phyloP scores from a whole-genome alignment of 1,284 basidiomycete species.

The Sanghuangporus weigelae region DNA sequence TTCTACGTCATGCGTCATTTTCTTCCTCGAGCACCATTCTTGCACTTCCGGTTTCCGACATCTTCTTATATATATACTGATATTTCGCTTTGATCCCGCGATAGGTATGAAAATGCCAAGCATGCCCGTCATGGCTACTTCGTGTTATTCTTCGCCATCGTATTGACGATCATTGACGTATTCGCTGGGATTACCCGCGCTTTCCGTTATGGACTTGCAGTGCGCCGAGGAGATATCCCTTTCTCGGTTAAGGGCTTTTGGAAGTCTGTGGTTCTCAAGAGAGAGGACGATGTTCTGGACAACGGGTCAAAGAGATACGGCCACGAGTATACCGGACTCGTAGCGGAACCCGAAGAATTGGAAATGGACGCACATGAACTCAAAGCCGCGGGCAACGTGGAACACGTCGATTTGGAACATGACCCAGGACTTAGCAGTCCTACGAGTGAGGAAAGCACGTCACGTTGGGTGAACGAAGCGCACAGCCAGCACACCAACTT shows the following conservation, averaged over 20 bases:
- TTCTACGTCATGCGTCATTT: constrained; percentile 18
- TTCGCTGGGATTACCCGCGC: constrained; percentile 43
- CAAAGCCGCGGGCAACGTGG: constrained; percentile 28
- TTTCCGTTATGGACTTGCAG: constrained; percentile 36
- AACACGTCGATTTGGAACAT: constrained; percentile 22
- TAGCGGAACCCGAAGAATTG: constrained; percentile 52
- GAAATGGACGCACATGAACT: constrained; percentile 33
- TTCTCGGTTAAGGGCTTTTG: constrained; percentile 48
- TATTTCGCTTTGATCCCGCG: background rate
- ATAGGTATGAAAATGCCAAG: constrained; percentile 62
- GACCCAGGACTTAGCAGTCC: constrained; percentile 1
- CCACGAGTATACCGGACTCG: constrained; percentile 45
- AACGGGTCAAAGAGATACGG: constrained; percentile 30
- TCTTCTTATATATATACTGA: background rate
- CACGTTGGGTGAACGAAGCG: constrained; percentile 37
- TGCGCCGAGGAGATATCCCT: constrained; percentile 34
- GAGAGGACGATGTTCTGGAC: constrained; percentile 22
- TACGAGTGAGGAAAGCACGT: constrained; percentile 20
- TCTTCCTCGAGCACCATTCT: background rate
- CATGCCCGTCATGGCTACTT: constrained; percentile 65
- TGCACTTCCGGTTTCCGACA: background rate
- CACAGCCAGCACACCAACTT: constrained; percentile 43
- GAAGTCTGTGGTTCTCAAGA: constrained; percentile 49
- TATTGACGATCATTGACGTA: constrained; percentile 55
- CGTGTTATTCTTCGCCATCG: constrained; percentile 49